These are phyloP conservation scores for Saccharomycopsis fermentans DNA, from an alignment of 805 yeast genomes.

Conservation along the genomic window DNA sequence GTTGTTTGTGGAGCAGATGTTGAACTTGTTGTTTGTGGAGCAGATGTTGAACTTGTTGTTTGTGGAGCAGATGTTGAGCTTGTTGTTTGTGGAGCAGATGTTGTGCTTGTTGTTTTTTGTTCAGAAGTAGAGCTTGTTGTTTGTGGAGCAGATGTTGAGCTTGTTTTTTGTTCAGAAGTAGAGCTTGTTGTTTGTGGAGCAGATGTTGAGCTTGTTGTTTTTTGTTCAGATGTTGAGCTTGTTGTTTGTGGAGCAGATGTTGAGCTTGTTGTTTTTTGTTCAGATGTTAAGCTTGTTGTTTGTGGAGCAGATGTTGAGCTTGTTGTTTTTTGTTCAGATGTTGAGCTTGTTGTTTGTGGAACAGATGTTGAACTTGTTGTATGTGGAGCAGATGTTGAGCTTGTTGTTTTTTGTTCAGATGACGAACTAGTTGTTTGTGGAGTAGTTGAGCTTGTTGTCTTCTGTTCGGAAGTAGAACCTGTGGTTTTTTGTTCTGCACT, in stretches of 20 bases:
- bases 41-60: background rate
- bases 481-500: background rate
- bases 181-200: conserved; percentile 17
- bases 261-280: too few relatives aligned
- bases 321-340: background rate
- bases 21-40: background rate
- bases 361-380: too few relatives aligned
- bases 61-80: background rate
- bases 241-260: conserved; percentile 1
- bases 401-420: background rate
- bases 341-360: background rate
- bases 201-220: background rate
- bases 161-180: conserved; percentile 20
- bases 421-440: too few relatives aligned
- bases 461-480: background rate
- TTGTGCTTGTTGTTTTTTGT: background rate
- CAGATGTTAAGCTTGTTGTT: too few relatives aligned
- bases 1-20: background rate
- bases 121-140: conserved; percentile 6
- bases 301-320: too few relatives aligned
- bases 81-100: background rate
- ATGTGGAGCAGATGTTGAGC: background rate
- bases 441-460: background rate
- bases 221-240: too few relatives aligned
- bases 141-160: conserved; percentile 17